phyloP scores from a whole-genome alignment of 1,284 basidiomycete species.

The Exobasidium cylindrosporum region DNA sequence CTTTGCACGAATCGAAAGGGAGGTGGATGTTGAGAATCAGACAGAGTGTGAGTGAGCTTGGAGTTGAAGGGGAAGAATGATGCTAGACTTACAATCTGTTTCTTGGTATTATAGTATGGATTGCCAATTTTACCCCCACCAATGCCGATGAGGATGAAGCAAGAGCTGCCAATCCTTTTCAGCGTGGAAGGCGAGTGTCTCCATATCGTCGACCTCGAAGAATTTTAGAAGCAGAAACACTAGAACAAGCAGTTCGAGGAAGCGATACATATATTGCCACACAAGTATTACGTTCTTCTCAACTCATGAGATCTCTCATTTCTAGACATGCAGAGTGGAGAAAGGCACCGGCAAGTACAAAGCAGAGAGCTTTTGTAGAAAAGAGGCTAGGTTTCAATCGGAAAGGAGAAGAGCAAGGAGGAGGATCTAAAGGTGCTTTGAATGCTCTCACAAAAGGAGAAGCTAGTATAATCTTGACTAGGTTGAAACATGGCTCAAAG shows the following conservation, averaged over 20 bases:
- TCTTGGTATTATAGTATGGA: background rate
- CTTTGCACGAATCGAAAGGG: conserved; percentile 67
- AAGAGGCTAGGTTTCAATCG: conserved; percentile 60
- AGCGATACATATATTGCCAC: conserved; percentile 67
- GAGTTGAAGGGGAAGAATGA: background rate
- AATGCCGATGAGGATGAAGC: conserved; percentile 34
- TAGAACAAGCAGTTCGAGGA: conserved; percentile 65
- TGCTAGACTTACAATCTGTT: conserved; percentile 18
- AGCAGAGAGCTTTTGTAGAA: conserved; percentile 66
- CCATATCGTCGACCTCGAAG: conserved; percentile 30
- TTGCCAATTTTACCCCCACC: background rate
- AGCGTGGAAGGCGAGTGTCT: conserved; percentile 15
- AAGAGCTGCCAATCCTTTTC: conserved; percentile 17
- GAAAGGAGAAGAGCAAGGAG: conserved; percentile 10
- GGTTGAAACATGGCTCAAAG: conserved; percentile 35
- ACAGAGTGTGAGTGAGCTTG: background rate
- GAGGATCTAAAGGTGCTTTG: background rate
- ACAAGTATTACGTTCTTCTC: conserved; percentile 60
- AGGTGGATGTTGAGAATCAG: conserved; percentile 6
- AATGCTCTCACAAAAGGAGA: conserved; percentile 36
- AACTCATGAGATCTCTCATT: conserved; percentile 29
- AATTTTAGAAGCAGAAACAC: conserved; percentile 58
- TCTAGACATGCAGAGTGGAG: conserved; percentile 68
- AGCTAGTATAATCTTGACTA: conserved; percentile 31
- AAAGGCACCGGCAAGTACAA: conserved; percentile 64